phyloP scores from a whole-genome alignment of 768 basidiomycete species.

The Tricholoma furcatifolium region DNA sequence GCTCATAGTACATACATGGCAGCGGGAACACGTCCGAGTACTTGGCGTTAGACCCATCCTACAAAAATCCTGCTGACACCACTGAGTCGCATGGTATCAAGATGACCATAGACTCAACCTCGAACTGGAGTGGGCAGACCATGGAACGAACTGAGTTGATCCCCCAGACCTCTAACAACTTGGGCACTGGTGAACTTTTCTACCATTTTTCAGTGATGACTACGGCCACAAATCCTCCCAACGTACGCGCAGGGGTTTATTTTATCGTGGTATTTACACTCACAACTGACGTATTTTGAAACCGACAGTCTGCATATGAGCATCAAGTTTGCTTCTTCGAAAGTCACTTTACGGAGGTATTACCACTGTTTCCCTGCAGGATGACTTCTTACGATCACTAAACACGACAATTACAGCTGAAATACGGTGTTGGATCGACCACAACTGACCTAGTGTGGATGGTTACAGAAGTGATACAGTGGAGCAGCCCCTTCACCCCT shows the following conservation, averaged over 20 bases:
- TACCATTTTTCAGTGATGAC: conserved; percentile 63
- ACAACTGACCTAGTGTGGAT: conserved; percentile 53
- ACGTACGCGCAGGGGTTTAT: conserved; percentile 35
- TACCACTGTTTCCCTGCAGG: background rate
- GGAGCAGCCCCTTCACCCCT: conserved; percentile 49
- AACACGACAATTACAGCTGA: conserved; percentile 34
- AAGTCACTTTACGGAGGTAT: conserved; percentile 60
- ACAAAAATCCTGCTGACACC: conserved; percentile 59
- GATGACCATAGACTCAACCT: conserved; percentile 51
- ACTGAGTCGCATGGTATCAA: conserved; percentile 49
- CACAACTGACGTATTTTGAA: background rate
- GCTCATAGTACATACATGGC: conserved; percentile 52
- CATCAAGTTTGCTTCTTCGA: conserved; percentile 66
- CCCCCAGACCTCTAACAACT: conserved; percentile 47
- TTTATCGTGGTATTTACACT: background rate
- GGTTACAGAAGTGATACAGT: conserved; percentile 43
- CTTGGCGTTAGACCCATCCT: conserved; percentile 46
- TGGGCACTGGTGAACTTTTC: conserved; percentile 56
- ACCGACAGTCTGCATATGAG: conserved; percentile 45
- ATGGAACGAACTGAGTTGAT: conserved; percentile 46
- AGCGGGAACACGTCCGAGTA: conserved; percentile 49
- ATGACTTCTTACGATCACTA: background rate
- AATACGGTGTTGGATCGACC: conserved; percentile 54
- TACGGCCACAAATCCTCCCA: conserved; percentile 47
- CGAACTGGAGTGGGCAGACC: conserved; percentile 52